Conservation (phyloP, 2,329 filamentous ascomycete species). For the Diaporthe destruens region DNA sequence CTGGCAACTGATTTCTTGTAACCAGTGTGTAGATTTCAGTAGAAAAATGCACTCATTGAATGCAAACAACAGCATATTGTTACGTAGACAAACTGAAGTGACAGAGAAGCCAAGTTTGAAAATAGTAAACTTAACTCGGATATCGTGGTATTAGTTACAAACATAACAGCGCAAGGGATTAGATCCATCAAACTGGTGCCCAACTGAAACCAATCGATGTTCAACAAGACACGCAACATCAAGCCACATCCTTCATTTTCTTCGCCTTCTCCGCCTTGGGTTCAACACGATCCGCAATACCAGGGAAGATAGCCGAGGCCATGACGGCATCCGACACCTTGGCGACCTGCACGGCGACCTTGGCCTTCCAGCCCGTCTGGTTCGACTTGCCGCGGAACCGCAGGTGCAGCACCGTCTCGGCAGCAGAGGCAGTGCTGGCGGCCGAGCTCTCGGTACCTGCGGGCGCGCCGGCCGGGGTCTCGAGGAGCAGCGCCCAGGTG, state of each 20-base stretch:
- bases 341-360: constrained; percentile 29
- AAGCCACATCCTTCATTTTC: constrained; percentile 15
- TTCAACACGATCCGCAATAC: constrained; percentile 32
- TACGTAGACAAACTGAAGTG: neutral
- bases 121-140: neutral
- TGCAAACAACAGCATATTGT: neutral
- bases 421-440: constrained; percentile 3
- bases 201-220: neutral
- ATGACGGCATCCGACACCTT: constrained; percentile 34
- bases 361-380: constrained; percentile 36
- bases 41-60: neutral
- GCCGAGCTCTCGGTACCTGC: constrained; percentile 1
- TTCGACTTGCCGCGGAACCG: constrained; percentile 28
- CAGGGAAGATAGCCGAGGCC: constrained; percentile 36
- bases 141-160: constrained; percentile 31
- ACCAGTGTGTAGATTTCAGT: too few species aligned
- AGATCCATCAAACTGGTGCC: neutral
- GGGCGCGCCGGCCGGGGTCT: constrained; percentile 10
- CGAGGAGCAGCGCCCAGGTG: constrained; percentile 37
- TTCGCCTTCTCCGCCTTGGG: constrained; percentile 16
- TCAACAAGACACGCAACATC: neutral
- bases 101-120: neutral
- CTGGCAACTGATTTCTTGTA: constrained; percentile 38
- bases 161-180: neutral
- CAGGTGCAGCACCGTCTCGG: constrained; percentile 34